phyloP scores from a whole-genome alignment of 768 basidiomycete genomes.

The Termitomyces sp. region DNA sequence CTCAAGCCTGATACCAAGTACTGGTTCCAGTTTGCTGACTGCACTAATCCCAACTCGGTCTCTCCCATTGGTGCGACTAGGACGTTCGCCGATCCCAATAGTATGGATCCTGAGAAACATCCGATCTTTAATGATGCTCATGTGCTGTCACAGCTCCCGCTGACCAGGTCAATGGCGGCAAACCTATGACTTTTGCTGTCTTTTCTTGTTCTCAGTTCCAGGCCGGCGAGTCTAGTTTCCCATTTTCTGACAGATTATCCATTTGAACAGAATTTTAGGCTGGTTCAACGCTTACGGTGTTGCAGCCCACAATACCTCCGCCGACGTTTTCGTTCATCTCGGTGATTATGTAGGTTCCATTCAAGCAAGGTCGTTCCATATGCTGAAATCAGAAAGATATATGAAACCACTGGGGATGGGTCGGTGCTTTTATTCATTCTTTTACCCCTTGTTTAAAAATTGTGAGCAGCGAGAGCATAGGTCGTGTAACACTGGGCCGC shows the following conservation, averaged over 20 bases:
- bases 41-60: slow-evolving; percentile 34
- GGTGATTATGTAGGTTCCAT: slow-evolving; percentile 38
- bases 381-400: not conserved
- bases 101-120: not conserved
- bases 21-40: slow-evolving; percentile 39
- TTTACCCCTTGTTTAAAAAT: not conserved
- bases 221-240: slow-evolving; percentile 25
- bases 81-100: slow-evolving; percentile 20
- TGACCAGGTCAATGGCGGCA: slow-evolving; percentile 42
- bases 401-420: not conserved
- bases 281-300: slow-evolving; percentile 47
- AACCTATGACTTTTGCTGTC: slow-evolving; percentile 46
- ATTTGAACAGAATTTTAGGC: slow-evolving; percentile 23
- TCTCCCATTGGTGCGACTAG: slow-evolving; percentile 47
- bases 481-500: slow-evolving; percentile 42
- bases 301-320: slow-evolving; percentile 34
- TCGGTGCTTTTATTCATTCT: not conserved
- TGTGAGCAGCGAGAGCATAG: slow-evolving; percentile 21
- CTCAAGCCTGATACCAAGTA: slow-evolving; percentile 48
- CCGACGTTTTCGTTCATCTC: slow-evolving; percentile 51
- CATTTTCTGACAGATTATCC: not conserved
- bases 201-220: slow-evolving; percentile 57
- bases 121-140: not conserved
- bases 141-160: slow-evolving; percentile 26
- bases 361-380: not conserved